These are phyloP conservation scores for Saururus chinensis DNA, from an alignment of 164 flowering plant genomes.

Conservation along the genomic window DNA sequence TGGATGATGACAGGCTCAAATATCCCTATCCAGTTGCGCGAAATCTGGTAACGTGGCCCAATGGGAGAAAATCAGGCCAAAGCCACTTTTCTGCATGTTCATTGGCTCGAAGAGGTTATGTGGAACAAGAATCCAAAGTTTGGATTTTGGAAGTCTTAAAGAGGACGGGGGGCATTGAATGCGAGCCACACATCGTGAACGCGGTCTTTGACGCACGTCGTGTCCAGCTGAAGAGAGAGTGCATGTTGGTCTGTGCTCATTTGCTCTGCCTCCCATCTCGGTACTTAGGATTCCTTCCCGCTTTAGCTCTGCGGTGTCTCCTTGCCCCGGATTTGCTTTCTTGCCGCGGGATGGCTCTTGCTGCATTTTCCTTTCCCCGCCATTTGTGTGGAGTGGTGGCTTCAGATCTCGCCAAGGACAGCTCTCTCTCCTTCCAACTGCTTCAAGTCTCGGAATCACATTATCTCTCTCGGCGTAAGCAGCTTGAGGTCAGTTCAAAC, in stretches of 20 bases:
- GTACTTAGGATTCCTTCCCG: too few relatives aligned
- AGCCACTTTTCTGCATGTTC: background rate
- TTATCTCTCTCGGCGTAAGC: constrained; percentile 19
- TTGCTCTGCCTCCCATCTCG: background rate
- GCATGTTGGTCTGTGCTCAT: background rate
- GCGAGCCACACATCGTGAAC: background rate
- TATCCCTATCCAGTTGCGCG: background rate
- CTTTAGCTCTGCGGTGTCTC: too few relatives aligned
- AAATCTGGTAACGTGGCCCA: background rate
- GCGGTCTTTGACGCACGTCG: background rate
- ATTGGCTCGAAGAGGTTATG: background rate
- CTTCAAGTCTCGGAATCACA: constrained; percentile 33
- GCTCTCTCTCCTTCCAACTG: constrained; percentile 18
- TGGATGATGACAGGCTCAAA: too few relatives aligned
- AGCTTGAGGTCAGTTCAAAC: constrained; percentile 25
- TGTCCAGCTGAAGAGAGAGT: background rate
- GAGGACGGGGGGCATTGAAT: background rate
- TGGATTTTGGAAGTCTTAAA: background rate
- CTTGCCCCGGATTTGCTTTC: background rate
- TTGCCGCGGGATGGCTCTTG: constrained; percentile 38
- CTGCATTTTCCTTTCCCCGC: constrained; percentile 38
- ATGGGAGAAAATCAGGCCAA: background rate
- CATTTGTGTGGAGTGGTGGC: constrained; percentile 15
- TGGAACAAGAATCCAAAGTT: background rate
- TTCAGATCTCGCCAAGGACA: constrained; percentile 19